Percentiles rank a stretch among this genome's conserved stretches.
Conservation (phyloP, 2,329 filamentous ascomycete genomes). For the Orbilia oligospora region DNA sequence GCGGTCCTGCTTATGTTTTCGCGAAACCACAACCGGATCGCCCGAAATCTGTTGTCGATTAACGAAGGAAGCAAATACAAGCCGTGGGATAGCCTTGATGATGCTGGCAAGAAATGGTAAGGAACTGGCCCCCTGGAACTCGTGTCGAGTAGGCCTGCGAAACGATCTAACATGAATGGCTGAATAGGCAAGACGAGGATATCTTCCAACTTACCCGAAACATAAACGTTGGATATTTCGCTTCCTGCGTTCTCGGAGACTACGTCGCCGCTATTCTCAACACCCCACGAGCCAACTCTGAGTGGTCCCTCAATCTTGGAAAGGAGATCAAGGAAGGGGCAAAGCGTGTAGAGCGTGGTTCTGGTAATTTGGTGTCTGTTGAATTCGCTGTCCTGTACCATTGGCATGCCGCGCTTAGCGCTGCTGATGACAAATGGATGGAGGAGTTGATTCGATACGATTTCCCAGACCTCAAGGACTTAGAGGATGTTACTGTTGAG, state of each 20-base stretch:
- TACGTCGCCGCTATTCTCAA: constrained; percentile 75
- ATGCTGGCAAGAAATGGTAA: constrained; percentile 67
- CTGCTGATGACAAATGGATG: constrained; percentile 76
- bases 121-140: constrained; percentile 65
- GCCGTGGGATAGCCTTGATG: constrained; percentile 67
- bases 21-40: constrained; percentile 79
- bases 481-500: constrained; percentile 68
- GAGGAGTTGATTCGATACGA: constrained; percentile 71
- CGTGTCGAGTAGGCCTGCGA: constrained; percentile 29
- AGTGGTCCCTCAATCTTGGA: constrained; percentile 75
- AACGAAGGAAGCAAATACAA: constrained; percentile 74
- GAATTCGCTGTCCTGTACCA: constrained; percentile 79
- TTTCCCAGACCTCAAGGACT: constrained; percentile 68
- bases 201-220: constrained; percentile 58
- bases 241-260: constrained; percentile 73
- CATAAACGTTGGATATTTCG: constrained; percentile 69
- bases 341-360: constrained; percentile 71
- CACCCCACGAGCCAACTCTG: constrained; percentile 69
- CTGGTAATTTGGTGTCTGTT: constrained; percentile 77
- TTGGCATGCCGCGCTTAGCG: constrained; percentile 76
- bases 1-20: constrained; percentile 78
- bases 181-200: constrained; percentile 73
- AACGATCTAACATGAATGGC: constrained; percentile 64
- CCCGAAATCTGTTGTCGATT: constrained; percentile 75
- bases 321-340: constrained; percentile 72